A percentile compares a stretch with the other conserved stretches of the same genome.
Conservation (phyloP, 2,329 filamentous ascomycete genomes). For the Elsinoe fawcettii region DNA sequence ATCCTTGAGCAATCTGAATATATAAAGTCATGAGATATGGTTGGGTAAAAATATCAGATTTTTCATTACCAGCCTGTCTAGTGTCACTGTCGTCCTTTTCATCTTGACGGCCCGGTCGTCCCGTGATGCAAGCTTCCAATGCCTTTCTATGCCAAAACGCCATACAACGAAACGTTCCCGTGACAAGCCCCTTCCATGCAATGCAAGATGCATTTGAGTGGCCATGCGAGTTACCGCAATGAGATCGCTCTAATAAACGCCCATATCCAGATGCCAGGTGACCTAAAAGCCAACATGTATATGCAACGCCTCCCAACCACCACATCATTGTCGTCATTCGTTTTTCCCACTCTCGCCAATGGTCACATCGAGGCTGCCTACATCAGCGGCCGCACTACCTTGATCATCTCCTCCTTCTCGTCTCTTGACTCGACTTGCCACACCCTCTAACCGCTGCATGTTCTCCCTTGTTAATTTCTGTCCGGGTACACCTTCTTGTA, state of each 20-base stretch:
- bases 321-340: background rate
- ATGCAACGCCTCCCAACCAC: background rate
- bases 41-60: background rate
- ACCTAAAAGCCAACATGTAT: conserved; percentile 1
- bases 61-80: background rate
- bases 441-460: conserved; percentile 25
- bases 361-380: conserved; percentile 16
- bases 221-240: background rate
- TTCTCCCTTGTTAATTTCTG: conserved; percentile 26
- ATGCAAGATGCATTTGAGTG: background rate
- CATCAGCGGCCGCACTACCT: conserved; percentile 15
- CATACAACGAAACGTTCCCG: background rate
- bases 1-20: background rate
- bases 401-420: conserved; percentile 17
- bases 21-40: background rate
- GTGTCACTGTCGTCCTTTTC: background rate
- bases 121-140: background rate
- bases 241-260: background rate
- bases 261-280: background rate
- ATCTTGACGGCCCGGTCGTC: background rate
- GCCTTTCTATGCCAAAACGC: background rate
- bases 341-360: conserved; percentile 12
- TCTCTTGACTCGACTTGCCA: conserved; percentile 19
- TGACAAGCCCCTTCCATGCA: background rate
- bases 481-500: conserved; percentile 7